These are phyloP conservation scores for Wickerhamomyces subpelliculosus DNA, from an alignment of 805 yeast genomes.

Conservation along the genomic window DNA sequence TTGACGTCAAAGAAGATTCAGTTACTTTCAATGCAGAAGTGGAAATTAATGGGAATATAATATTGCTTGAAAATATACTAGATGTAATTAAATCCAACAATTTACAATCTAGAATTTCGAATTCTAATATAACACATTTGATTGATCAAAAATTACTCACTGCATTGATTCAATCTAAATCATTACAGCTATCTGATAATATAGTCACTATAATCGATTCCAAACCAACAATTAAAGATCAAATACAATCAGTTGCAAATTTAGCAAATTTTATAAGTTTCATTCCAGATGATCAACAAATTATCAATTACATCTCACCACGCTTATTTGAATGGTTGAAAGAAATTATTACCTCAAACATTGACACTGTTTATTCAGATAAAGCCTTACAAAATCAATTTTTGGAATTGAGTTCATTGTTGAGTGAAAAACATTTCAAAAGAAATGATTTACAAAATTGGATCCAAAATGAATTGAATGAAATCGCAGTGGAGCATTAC, in stretches of 20 bases:
- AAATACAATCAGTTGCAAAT: slow-evolving; percentile 11
- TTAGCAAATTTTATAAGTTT: slow-evolving; percentile 13
- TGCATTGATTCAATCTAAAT: slow-evolving; percentile 4
- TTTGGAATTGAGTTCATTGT: slow-evolving; percentile 11
- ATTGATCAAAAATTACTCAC: slow-evolving; percentile 11
- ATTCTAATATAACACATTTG: slow-evolving; percentile 10
- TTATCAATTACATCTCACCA: slow-evolving; percentile 16
- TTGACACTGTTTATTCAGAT: slow-evolving; percentile 10
- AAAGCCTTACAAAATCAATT: slow-evolving; percentile 7
- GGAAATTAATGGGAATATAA: slow-evolving; percentile 12
- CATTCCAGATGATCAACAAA: slow-evolving; percentile 8
- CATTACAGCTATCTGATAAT: slow-evolving; percentile 4
- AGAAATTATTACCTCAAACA: slow-evolving; percentile 10
- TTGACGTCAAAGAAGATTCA: slow-evolving; percentile 3
- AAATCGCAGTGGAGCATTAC: slow-evolving; percentile 14
- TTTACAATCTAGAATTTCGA: slow-evolving; percentile 1
- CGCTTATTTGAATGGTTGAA: slow-evolving; percentile 17
- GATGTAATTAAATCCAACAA: slow-evolving; percentile 6
- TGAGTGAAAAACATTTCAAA: slow-evolving; percentile 9
- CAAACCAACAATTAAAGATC: neutral
- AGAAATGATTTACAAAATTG: slow-evolving; percentile 16
- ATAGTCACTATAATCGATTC: slow-evolving; percentile 1
- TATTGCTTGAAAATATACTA: slow-evolving; percentile 9
- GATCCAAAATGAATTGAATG: slow-evolving; percentile 16
- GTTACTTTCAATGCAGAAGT: slow-evolving; percentile 11